Evolutionary conservation across 352 stramenopile genomes (phyloP), one percentile per base, ranked within the genome.

Genomic region (Globisporangium okanoganense): DNA sequence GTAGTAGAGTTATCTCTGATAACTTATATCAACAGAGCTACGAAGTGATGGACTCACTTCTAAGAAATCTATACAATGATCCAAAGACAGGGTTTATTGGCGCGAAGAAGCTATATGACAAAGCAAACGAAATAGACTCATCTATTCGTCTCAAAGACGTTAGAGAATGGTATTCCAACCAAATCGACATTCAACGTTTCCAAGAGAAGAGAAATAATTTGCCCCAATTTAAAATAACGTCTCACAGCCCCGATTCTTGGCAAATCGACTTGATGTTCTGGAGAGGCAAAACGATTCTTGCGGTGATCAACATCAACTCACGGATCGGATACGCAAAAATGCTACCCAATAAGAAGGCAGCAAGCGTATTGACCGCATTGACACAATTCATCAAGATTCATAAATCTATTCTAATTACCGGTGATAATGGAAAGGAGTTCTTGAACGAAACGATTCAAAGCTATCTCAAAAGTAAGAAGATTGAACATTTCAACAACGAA

Each of bases 401-500:
- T 24, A 73, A 72, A 56, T 1, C 14, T 48, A 6, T 45, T 65
- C 22, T 72, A 6, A 48, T 76, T 0, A 78, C 71, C 20, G 63
- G 45, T 4, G 73, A 82, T 49, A 82, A 79, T 58, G 73, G 73
- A 16, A 45, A 7, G 5, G 62, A 79, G 48, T 79, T 76, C 31
- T 68, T 77, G 58, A 79, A 77, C 7, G 43, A 49, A 18, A 49
- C n/a, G 2, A 9, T 49, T 52, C 62, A 72, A 56, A 35, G 43
- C 24, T 74, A 62, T 25, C 65, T 79, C 6, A 65, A 73, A 58
- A 18, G 18, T 2, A 67, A 75, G 12, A 67, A 62, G 13, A 82
- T 79, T 52, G 58, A 71, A 14, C 69, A 78, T 48, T 76, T 62
- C 57, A 79, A 77, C 25, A 77, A 75, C 36, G 74, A 78, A 25